These are phyloP conservation scores for Lactarius pseudohatsudake DNA, from an alignment of 768 basidiomycete genomes.

Conservation along the genomic window DNA sequence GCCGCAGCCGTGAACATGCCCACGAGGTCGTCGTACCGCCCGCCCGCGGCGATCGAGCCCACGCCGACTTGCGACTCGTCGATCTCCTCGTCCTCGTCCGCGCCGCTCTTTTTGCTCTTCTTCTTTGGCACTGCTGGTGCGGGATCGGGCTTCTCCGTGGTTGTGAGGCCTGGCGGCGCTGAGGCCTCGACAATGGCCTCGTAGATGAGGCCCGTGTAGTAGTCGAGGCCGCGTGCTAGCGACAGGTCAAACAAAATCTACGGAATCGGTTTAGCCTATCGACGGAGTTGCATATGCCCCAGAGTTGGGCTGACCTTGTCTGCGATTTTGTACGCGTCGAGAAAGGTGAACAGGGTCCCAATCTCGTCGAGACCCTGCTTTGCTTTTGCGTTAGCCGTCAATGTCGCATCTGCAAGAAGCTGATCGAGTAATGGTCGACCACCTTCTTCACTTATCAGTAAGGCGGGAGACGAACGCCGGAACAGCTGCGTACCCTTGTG, in stretches of 20 bases:
- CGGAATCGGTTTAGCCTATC: background rate
- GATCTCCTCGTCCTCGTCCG: constrained; percentile 73
- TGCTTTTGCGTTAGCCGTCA: constrained; percentile 72
- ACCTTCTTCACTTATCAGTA: constrained; percentile 44
- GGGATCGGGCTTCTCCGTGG: constrained; percentile 44
- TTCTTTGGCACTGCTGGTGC: constrained; percentile 41
- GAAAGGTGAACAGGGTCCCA: constrained; percentile 76
- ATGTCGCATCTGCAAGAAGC: constrained; percentile 58
- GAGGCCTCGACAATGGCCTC: constrained; percentile 94
- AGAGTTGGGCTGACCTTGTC: constrained; percentile 58
- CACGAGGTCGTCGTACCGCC: constrained; percentile 94
- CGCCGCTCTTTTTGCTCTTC: constrained; percentile 45
- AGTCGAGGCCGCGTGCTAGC: constrained; percentile 95
- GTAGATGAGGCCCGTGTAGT: constrained; percentile 98
- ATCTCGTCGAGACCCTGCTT: constrained; percentile 86
- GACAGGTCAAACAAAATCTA: constrained; percentile 96
- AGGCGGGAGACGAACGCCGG: background rate
- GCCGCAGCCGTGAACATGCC: constrained; percentile 87
- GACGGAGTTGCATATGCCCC: background rate
- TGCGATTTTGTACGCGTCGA: constrained; percentile 75
- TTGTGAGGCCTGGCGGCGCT: constrained; percentile 80
- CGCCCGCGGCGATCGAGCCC: constrained; percentile 99
- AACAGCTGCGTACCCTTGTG: constrained; percentile 66
- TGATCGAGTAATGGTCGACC: constrained; percentile 73
- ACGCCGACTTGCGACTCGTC: constrained; percentile 95